Percentiles rank a stretch among this genome's conserved stretches.
Conservation (phyloP, 2,329 filamentous ascomycete species). For the Cladosporium oxysporum region DNA sequence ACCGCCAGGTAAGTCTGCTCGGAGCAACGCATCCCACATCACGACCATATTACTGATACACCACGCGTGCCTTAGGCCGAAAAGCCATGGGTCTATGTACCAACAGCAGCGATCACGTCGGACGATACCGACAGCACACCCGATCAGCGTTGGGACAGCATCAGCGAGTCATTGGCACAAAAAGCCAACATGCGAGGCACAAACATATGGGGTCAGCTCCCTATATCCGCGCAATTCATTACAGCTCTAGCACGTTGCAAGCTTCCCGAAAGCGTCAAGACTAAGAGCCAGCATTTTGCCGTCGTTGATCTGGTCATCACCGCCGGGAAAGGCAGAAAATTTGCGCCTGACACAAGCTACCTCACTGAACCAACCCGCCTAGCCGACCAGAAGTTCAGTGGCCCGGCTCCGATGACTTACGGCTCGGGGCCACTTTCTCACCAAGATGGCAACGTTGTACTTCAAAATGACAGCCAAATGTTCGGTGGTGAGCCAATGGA, state of each 20-base stretch:
- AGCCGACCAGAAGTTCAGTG: slow-evolving; percentile 18
- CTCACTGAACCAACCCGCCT: slow-evolving; percentile 26
- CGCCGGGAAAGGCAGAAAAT: slow-evolving; percentile 33
- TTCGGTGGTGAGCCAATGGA: neutral
- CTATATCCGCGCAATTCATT: slow-evolving; percentile 44
- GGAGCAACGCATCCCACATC: neutral
- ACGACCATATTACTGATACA: neutral
- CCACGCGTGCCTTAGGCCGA: slow-evolving; percentile 34
- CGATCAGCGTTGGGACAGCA: slow-evolving; percentile 40
- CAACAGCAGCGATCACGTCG: slow-evolving; percentile 5
- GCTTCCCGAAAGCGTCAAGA: slow-evolving; percentile 39
- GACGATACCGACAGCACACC: slow-evolving; percentile 12
- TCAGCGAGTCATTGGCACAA: slow-evolving; percentile 27
- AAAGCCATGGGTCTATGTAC: slow-evolving; percentile 46
- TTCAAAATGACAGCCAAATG: neutral
- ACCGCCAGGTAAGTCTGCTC: slow-evolving; percentile 32
- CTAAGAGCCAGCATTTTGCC: slow-evolving; percentile 32
- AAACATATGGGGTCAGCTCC: slow-evolving; percentile 35
- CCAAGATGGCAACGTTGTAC: neutral
- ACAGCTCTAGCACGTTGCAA: slow-evolving; percentile 39
- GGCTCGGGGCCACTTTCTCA: neutral
- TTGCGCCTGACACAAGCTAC: slow-evolving; percentile 27
- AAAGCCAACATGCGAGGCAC: slow-evolving; percentile 41
- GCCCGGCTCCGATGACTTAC: neutral
- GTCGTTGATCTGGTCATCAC: slow-evolving; percentile 35